A percentile compares a stretch with the other conserved stretches of the same genome.
Evolutionary conservation across 768 basidiomycete species (phyloP).

Genomic region (Pisolithus sp.): DNA sequence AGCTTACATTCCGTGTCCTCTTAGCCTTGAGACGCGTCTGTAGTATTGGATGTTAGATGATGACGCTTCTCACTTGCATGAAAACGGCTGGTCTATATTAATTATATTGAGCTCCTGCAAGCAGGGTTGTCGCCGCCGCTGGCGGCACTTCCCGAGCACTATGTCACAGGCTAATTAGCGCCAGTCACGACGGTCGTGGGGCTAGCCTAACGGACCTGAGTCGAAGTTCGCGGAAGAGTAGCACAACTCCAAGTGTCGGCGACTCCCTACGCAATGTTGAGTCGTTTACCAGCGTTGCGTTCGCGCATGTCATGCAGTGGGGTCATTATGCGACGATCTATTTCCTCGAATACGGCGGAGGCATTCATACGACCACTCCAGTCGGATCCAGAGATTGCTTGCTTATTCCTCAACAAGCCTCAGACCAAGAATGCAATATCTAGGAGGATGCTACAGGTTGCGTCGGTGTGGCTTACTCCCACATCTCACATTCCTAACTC

Average conservation of each 20-base stretch:
- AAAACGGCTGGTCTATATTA: too few species aligned
- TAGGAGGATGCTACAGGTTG: slow-evolving; percentile 58
- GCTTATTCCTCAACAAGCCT: slow-evolving; percentile 75
- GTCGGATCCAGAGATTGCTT: slow-evolving; percentile 59
- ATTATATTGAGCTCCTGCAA: too few species aligned
- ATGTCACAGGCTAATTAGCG: too few species aligned
- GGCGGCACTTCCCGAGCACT: too few species aligned
- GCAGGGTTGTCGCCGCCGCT: too few species aligned
- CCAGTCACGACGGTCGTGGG: too few species aligned
- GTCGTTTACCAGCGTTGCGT: not conserved
- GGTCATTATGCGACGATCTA: slow-evolving; percentile 7
- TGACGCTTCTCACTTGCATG: too few species aligned
- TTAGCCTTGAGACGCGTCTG: too few species aligned
- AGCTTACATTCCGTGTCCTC: too few species aligned
- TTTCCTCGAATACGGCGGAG: slow-evolving; percentile 23
- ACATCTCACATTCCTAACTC: slow-evolving; percentile 4
- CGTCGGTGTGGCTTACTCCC: not conserved
- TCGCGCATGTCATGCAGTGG: not conserved
- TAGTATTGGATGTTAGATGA: too few species aligned
- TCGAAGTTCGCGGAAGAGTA: too few species aligned
- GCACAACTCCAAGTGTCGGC: not conserved
- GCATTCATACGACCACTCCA: slow-evolving; percentile 45
- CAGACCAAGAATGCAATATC: slow-evolving; percentile 87
- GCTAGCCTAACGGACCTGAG: too few species aligned
- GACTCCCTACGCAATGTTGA: slow-evolving; percentile 2